Evolutionary conservation across 768 basidiomycete genomes (phyloP).

Genomic region (Kwoniella newhampshirensis): DNA sequence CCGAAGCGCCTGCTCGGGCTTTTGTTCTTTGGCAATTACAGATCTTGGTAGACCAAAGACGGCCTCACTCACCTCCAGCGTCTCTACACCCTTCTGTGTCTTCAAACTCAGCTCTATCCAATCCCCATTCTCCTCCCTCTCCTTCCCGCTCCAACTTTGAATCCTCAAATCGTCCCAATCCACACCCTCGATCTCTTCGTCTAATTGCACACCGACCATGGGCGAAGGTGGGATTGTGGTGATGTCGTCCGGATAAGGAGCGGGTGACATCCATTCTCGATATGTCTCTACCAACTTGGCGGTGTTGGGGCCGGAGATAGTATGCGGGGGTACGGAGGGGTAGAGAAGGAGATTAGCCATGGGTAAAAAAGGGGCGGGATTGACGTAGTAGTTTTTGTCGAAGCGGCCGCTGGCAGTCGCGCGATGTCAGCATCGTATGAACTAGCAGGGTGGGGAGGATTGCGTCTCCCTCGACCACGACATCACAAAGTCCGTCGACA

Average conservation of each 20-base stretch:
- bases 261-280: slow-evolving; percentile 36
- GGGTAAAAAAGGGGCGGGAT: slow-evolving; percentile 41
- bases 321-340: slow-evolving; percentile 4
- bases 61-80: slow-evolving; percentile 38
- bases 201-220: slow-evolving; percentile 17
- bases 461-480: too few relatives aligned
- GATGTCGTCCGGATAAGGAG: slow-evolving; percentile 21
- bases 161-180: slow-evolving; percentile 47
- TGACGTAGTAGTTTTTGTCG: slow-evolving; percentile 36
- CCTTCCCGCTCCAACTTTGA: slow-evolving; percentile 36
- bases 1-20: too few relatives aligned
- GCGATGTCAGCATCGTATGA: too few relatives aligned
- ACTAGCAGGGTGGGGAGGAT: too few relatives aligned
- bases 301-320: slow-evolving; percentile 9
- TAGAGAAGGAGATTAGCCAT: slow-evolving; percentile 24
- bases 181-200: slow-evolving; percentile 20
- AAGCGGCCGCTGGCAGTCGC: slow-evolving; percentile 21
- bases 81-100: slow-evolving; percentile 30
- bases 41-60: too few relatives aligned
- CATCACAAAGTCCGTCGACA: too few relatives aligned
- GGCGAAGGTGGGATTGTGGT: slow-evolving; percentile 36
- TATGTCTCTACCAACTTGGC: slow-evolving; percentile 28
- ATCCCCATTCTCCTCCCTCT: slow-evolving; percentile 35
- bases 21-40: too few relatives aligned
- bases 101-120: slow-evolving; percentile 27